These are phyloP conservation scores for Antitrichia curtipendula DNA, from an alignment of 225 moss, liverwort and hornwort genomes.

Conservation along the genomic window DNA sequence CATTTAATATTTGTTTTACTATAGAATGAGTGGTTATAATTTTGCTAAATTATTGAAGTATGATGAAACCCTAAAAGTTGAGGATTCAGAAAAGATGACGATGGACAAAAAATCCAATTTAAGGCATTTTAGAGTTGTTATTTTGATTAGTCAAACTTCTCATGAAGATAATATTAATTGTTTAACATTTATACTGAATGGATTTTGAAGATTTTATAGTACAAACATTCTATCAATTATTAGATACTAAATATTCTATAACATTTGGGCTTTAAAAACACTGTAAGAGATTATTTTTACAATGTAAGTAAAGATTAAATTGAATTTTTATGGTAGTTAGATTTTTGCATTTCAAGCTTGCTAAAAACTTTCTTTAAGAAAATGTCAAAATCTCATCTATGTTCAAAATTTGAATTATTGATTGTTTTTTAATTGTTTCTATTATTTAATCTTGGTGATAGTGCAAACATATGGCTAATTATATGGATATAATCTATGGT, in stretches of 20 bases:
- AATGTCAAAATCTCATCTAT: neutral
- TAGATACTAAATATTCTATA: neutral
- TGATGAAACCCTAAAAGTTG: neutral
- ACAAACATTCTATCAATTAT: neutral
- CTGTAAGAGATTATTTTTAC: neutral
- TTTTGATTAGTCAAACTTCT: neutral
- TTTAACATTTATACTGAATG: accelerated
- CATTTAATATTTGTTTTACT: neutral
- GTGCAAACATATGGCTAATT: neutral
- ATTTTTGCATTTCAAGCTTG: neutral
- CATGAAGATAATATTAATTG: neutral
- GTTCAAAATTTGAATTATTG: neutral
- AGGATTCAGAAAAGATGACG: neutral
- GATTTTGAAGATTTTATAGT: neutral
- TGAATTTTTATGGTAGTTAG: neutral
- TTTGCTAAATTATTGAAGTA: neutral
- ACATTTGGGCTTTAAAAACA: neutral
- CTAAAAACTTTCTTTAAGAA: neutral
- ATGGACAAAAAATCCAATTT: neutral
- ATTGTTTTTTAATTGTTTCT: too few relatives aligned
- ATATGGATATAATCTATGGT: neutral
- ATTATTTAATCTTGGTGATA: too few relatives aligned
- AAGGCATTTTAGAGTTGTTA: neutral
- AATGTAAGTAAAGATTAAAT: too few relatives aligned
- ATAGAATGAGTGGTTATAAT: neutral